phyloP scores from a whole-genome alignment of 345 rosid genomes.

The Dipteronia dyeriana region DNA sequence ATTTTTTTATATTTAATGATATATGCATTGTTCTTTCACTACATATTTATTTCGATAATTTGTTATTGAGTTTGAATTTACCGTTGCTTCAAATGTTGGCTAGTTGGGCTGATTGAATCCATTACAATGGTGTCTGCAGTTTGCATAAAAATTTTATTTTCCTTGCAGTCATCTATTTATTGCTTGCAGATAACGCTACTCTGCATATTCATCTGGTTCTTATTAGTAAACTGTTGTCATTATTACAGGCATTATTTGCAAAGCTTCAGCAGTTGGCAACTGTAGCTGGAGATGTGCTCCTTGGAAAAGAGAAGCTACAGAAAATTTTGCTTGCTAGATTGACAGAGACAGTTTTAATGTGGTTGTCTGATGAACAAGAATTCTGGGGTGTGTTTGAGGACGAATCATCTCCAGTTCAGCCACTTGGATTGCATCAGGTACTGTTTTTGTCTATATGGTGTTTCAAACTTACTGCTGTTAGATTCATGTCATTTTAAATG shows the following conservation, averaged over 20 bases:
- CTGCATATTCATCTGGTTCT: conserved; percentile 6
- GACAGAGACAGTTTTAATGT: conserved; percentile 93
- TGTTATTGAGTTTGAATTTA: background rate
- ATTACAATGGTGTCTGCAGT: background rate
- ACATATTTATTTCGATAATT: background rate
- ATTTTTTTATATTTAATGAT: background rate
- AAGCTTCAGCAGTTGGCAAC: conserved; percentile 93
- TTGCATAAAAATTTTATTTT: background rate
- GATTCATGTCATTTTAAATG: background rate
- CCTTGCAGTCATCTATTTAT: background rate
- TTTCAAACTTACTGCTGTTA: background rate
- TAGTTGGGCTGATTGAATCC: background rate
- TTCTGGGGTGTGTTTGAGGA: conserved; percentile 95
- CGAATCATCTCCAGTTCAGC: conserved; percentile 68
- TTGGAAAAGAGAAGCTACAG: conserved; percentile 89
- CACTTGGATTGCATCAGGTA: conserved; percentile 91
- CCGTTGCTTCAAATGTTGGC: background rate
- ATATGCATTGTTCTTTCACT: background rate
- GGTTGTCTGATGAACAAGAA: conserved; percentile 93
- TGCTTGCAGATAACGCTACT: background rate
- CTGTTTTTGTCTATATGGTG: conserved; percentile 12
- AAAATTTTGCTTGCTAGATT: conserved; percentile 89
- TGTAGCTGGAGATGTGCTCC: conserved; percentile 92
- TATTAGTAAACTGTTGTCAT: conserved; percentile 9
- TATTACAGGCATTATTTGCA: conserved; percentile 84